Base-by-base conservation (phyloP, 495 filamentous ascomycete genomes). In the Trichoderma virens region DNA sequence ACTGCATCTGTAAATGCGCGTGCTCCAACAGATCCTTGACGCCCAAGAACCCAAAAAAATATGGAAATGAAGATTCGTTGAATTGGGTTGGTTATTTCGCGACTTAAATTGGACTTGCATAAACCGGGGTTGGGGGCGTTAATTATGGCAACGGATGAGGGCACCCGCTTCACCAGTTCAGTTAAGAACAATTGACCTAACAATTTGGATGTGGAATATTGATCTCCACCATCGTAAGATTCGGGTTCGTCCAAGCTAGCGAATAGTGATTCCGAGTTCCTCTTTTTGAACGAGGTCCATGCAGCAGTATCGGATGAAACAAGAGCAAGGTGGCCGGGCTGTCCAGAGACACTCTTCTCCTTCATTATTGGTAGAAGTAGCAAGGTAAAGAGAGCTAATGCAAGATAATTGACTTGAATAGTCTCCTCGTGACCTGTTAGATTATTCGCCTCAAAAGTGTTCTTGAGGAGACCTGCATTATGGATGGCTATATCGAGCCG, bases 381-480 rank as follows among this genome's bases (percentile, higher is more conserved):
- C 23, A 73, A 62, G 13, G 75, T 63, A 0, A 86, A 73, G 0
- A 85, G 69, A 1, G 79, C 65, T 0, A 74, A 82, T 16, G 73
- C 78, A 63, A 85, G 68, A 2, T 80, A 78, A 59, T 86, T 86
- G 27, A 82, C 78, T 0, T 82, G 82, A 18, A 86, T 72, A 2
- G 70, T 72, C 9, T 72, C 69, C 65, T 83, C 81, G 43, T 79
- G 74, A 4, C 76, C 76, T 0, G 67, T 68, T 20, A 62, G 64
- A 1, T 47, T 38, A 8, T 64, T 60, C 9, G 60, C 45, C 0
- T 65, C 61, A 20, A 67, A 77, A 0, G 38, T 62, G 7, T 60
- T 67, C 16, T 68, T 43, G 5, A 65, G 30, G 28, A 83, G 3
- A 4, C 76, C 83, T 0, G 80, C 81, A 59, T 84, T 86, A 35